phyloP scores from a whole-genome alignment of 331 rosid genomes.

The Rosa hybrid region DNA sequence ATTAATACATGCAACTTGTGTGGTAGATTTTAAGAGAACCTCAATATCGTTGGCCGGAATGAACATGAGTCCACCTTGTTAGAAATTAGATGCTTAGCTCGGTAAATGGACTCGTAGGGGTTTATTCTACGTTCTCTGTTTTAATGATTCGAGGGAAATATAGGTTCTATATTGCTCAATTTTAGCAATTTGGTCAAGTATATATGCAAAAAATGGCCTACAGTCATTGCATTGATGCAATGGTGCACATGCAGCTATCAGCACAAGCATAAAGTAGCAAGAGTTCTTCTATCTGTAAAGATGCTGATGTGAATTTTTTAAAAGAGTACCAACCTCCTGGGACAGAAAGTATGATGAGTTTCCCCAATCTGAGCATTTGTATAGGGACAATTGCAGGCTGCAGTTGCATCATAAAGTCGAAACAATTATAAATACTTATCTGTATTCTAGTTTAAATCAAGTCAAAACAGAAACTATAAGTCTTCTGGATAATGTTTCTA shows the following conservation, averaged over 20 bases:
- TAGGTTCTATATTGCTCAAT: neutral
- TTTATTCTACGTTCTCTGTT: neutral
- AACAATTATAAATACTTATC: neutral
- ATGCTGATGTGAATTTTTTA: neutral
- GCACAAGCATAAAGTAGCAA: neutral
- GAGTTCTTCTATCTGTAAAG: neutral
- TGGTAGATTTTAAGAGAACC: neutral
- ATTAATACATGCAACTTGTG: neutral
- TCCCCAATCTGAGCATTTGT: conserved; percentile 80
- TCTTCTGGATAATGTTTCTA: neutral
- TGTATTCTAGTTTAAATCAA: neutral
- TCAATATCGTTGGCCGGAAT: neutral
- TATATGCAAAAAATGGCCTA: no score
- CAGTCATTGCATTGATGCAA: neutral
- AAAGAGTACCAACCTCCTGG: conserved; percentile 72
- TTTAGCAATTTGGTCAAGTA: neutral
- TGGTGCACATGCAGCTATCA: neutral
- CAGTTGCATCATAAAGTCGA: conserved; percentile 9
- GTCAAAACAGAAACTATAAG: neutral
- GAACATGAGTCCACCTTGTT: neutral
- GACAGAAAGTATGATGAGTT: conserved; percentile 77
- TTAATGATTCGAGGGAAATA: neutral
- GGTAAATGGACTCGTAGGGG: neutral
- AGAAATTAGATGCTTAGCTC: neutral
- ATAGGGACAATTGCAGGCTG: conserved; percentile 91